phyloP scores from a whole-genome alignment of 2,329 filamentous ascomycete genomes.

The Biscogniauxia sp. region DNA sequence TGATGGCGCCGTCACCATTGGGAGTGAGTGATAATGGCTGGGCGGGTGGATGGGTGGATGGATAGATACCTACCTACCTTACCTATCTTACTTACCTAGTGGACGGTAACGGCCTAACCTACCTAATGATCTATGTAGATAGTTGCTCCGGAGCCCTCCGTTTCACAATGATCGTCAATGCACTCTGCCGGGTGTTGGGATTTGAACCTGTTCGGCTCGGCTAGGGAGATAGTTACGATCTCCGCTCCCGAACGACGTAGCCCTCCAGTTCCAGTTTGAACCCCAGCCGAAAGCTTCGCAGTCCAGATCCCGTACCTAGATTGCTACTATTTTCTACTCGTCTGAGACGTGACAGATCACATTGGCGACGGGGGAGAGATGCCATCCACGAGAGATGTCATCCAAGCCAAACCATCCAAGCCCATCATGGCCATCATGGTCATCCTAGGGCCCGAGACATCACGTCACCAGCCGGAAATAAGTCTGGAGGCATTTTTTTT shows the following conservation, averaged over 20 bases:
- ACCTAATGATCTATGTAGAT: not conserved
- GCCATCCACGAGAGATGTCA: no score
- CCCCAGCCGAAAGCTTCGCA: not conserved
- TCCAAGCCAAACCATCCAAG: no score
- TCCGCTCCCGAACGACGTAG: not conserved
- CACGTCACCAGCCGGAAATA: not conserved
- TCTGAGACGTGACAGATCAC: not conserved
- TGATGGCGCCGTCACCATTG: not conserved
- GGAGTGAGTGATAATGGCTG: not conserved
- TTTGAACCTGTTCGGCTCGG: not conserved
- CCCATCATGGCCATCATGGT: no score
- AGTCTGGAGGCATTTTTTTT: not conserved
- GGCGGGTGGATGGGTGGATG: not conserved
- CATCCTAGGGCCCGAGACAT: not conserved
- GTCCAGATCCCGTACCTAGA: not conserved
- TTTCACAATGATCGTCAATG: slow-evolving; percentile 1
- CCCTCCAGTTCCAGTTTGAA: not conserved
- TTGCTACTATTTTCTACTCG: not conserved
- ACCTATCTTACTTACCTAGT: not conserved
- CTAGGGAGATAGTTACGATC: not conserved
- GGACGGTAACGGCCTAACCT: slow-evolving; percentile 1
- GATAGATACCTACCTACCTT: not conserved
- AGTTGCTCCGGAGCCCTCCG: not conserved
- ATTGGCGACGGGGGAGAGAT: not conserved
- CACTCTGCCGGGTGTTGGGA: slow-evolving; percentile 8